These are phyloP conservation scores for Leccinum variicolor DNA, from an alignment of 768 basidiomycete species.

Conservation along the genomic window DNA sequence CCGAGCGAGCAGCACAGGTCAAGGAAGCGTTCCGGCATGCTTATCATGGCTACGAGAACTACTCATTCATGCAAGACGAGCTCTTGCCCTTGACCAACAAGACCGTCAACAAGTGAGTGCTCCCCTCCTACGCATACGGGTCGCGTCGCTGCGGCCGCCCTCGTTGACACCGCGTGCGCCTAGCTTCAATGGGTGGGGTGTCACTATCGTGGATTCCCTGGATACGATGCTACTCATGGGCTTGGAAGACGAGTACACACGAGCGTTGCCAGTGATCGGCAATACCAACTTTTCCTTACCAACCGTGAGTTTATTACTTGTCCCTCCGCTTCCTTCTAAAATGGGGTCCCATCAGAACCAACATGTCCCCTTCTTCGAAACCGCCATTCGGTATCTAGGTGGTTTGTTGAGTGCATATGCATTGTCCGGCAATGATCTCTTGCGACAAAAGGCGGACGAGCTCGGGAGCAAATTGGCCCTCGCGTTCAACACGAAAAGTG, in stretches of 20 bases:
- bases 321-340: conserved; percentile 1
- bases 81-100: conserved; percentile 49
- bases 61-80: conserved; percentile 64
- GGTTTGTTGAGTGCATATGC: conserved; percentile 83
- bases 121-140: background rate
- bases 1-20: conserved; percentile 50
- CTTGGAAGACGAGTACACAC: conserved; percentile 63
- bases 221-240: conserved; percentile 86
- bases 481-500: conserved; percentile 65
- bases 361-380: conserved; percentile 69
- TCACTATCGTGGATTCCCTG: conserved; percentile 75
- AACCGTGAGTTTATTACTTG: conserved; percentile 31
- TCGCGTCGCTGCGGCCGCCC: background rate
- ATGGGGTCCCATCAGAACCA: conserved; percentile 11
- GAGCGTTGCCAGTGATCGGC: conserved; percentile 53
- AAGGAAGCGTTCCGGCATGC: conserved; percentile 66
- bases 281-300: conserved; percentile 47
- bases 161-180: background rate
- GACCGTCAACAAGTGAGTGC: conserved; percentile 49
- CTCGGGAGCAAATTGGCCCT: conserved; percentile 67
- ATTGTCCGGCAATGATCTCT: conserved; percentile 58
- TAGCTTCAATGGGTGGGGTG: conserved; percentile 63
- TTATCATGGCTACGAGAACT: conserved; percentile 59
- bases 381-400: conserved; percentile 85
- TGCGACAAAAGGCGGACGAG: conserved; percentile 71